Evolutionary conservation across 176 grass and related monocot species (phyloP).

Genomic region (Carex parvula): DNA sequence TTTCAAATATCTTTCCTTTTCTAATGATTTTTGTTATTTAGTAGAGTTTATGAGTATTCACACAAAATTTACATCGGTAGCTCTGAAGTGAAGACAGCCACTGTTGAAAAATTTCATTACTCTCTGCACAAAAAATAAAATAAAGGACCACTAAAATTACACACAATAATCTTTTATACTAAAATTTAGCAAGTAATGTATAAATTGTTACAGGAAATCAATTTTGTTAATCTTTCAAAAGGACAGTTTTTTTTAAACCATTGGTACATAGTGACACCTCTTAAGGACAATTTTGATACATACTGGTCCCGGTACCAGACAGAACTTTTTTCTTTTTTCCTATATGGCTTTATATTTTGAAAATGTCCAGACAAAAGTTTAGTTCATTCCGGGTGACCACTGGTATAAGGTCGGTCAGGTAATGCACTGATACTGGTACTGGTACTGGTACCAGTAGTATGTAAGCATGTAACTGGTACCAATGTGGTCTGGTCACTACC

Average conservation of each 20-base stretch:
- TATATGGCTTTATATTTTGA: not conserved
- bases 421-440: not conserved
- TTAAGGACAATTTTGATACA: not conserved
- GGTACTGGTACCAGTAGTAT: not conserved
- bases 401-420: not conserved
- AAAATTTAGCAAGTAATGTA: not conserved
- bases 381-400: not conserved
- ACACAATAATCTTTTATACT: too few species aligned
- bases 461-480: not conserved
- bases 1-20: not conserved
- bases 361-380: not conserved
- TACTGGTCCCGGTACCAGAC: not conserved
- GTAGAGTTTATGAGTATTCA: not conserved
- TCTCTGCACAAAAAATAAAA: not conserved
- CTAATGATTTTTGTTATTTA: not conserved
- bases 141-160: too few species aligned
- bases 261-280: not conserved
- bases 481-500: not conserved
- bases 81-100: slow-evolving; percentile 24
- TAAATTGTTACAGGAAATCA: not conserved
- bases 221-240: not conserved
- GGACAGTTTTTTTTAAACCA: not conserved
- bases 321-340: not conserved
- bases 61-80: not conserved
- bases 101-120: slow-evolving; percentile 13